These are phyloP conservation scores for Actinidia arguta DNA, from an alignment of 179 eudicot genomes.

Conservation along the genomic window DNA sequence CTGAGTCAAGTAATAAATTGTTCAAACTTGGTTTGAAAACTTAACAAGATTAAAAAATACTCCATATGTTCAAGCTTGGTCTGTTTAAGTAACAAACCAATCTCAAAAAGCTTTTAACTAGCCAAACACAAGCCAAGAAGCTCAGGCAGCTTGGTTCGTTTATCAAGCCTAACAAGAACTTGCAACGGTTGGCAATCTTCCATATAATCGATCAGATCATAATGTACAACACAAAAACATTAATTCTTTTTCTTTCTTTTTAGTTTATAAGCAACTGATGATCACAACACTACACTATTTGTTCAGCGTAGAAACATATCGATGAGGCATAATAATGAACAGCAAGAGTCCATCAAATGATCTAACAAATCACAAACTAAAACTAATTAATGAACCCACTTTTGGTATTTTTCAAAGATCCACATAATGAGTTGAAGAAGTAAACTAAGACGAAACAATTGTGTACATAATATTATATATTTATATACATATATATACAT, in stretches of 20 bases:
- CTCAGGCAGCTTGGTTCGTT: no score
- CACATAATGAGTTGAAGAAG: not conserved
- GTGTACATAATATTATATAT: not conserved
- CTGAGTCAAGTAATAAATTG: no score
- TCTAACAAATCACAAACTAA: not conserved
- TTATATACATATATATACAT: not conserved
- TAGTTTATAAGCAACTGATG: no score
- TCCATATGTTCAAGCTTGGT: no score
- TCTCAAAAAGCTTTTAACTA: no score
- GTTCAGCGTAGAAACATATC: not conserved
- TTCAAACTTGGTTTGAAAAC: no score
- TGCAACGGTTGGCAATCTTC: not conserved
- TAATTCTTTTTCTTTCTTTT: not conserved
- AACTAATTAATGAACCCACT: not conserved
- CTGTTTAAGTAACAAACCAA: no score
- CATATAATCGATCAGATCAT: not conserved
- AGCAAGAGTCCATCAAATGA: not conserved
- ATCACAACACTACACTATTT: not conserved
- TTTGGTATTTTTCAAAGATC: not conserved
- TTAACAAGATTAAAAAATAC: no score
- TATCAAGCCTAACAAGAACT: not conserved
- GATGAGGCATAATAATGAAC: not conserved
- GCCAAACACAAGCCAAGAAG: no score
- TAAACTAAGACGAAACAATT: not conserved
- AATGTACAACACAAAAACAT: no score